Evolutionary conservation across 352 stramenopile species (phyloP), one percentile per base, ranked within the genome.

Genomic region (Phytopythium kandeliae): DNA sequence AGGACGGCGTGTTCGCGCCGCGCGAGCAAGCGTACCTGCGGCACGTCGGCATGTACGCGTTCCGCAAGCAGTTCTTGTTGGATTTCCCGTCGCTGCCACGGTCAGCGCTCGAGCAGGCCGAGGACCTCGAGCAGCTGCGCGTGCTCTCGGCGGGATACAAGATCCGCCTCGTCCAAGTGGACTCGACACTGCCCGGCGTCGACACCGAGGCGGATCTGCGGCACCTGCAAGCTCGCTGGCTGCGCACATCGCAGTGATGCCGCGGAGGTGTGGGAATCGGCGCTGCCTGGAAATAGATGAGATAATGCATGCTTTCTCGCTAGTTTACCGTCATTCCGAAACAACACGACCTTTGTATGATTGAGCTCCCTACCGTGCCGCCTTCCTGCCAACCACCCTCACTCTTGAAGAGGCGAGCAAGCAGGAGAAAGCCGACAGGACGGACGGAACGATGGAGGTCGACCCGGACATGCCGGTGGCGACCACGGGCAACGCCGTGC

Each of bases 61-160:
- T 93, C 53, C 71, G 74, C 22, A 78, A 59, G 37, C 63, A 84
- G 13, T 95, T 92, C 35, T 52, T 92, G 33, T 56, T 88, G 11
- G 57, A 81, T 33, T 92, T 88, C 56, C 76, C 76, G 34, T 71
- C 61, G 12, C 68, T 95, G 49, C 67, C 69, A 28, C 44, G 48
- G 19, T 89, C 72, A 17, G 31, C 61, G 7, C 64, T 92, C 3
- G 79, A 92, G 55, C 54, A 71, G 13, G 64, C 55, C 37, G 82
- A 95, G 59, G 84, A 92, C 53, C 74, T 95, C 19, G 81, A 95
- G 66, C 81, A 95, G 37, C 58, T 95, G 9, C 79, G 84, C n/a
- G 78, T 91, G 43, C 62, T 95, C n/a, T 87, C 78, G 21, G 73
- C 78, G 24, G 84, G 84, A 0, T 66, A 86, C 61, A 73, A 68